Evolutionary conservation across 805 yeast genomes (phyloP), one percentile per base, ranked within the genome.

Genomic region (Myxozyma neglecta): DNA sequence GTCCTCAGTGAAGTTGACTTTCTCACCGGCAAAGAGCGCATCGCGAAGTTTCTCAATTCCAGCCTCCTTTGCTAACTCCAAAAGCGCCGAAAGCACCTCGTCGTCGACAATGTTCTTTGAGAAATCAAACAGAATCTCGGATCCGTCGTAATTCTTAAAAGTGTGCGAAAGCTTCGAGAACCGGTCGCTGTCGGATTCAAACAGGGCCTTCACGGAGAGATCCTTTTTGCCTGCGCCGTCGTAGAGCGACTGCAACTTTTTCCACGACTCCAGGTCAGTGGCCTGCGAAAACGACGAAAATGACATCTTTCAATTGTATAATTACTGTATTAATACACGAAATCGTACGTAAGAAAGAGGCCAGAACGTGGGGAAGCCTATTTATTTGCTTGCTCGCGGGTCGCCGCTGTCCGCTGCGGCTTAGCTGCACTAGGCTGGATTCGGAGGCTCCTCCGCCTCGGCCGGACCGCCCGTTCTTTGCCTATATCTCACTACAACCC

Each of bases 1-100:
- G 78, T 85, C 88, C 80, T 94, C 99, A 65, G 99, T 94, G 79
- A 84, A 84, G 83, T 94, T 94, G 82, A 94, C 91, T 79, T 90
- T 91, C 63, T 85, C 89, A 76, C 99, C 99, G 36, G 83, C 83
- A 74, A 94, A 94, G 91, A 94, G 86, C 59, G 83, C 89, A 72
- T 93, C 96, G 76, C 98, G 86, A 75, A 94, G 85, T 62, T 81
- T 74, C 76, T 90, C 94, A 70, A 94, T 92, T 57, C 86, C 83
- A 69, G 97, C 92, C 78, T 94, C 96, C 75, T 86, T 84, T 70
- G 98, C 98, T 73, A 94, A 84, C 72, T 84, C 81, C 66, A 90
- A 66, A 75, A 94, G 84, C 57, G 84, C 76, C 39, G 77, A 69
- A 69, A 90, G 77, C 73, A 93, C 84, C 73, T 90, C 90, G 69